phyloP scores from a whole-genome alignment of 768 basidiomycete genomes.

The Coprinopsis strossmayeri region DNA sequence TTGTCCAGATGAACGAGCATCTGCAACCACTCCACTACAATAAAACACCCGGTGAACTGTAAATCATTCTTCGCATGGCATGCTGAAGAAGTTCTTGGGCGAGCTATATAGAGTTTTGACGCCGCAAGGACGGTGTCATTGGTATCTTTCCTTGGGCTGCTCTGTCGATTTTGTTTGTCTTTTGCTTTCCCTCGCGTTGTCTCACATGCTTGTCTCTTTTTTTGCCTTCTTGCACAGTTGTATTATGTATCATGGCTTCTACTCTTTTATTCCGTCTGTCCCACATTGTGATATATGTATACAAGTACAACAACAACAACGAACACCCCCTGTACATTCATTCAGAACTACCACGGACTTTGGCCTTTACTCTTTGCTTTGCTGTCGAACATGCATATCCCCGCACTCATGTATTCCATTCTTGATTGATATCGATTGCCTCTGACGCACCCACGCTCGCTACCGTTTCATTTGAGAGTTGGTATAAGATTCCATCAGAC shows the following conservation, averaged over 20 bases:
- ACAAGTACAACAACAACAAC: not conserved
- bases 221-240: not conserved
- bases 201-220: conserved; percentile 6
- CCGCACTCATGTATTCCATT: not conserved
- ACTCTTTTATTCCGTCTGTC: conserved; percentile 3
- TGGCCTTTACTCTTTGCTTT: not conserved
- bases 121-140: conserved; percentile 1
- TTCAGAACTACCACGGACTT: not conserved
- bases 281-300: not conserved
- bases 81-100: conserved; percentile 1
- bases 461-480: no score
- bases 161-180: conserved; percentile 4
- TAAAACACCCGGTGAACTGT: conserved; percentile 51
- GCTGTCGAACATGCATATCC: not conserved
- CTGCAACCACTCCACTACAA: conserved; percentile 51
- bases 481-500: no score
- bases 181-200: conserved; percentile 3
- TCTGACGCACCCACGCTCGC: not conserved
- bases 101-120: conserved; percentile 2
- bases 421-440: conserved; percentile 1
- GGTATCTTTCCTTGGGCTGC: conserved; percentile 2
- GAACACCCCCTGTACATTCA: not conserved
- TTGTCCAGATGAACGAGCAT: conserved; percentile 77
- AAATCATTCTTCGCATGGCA: conserved; percentile 2
- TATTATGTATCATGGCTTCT: not conserved